These are phyloP conservation scores for Pleurotus ostreatus DNA, from an alignment of 768 basidiomycete species.

Conservation along the genomic window DNA sequence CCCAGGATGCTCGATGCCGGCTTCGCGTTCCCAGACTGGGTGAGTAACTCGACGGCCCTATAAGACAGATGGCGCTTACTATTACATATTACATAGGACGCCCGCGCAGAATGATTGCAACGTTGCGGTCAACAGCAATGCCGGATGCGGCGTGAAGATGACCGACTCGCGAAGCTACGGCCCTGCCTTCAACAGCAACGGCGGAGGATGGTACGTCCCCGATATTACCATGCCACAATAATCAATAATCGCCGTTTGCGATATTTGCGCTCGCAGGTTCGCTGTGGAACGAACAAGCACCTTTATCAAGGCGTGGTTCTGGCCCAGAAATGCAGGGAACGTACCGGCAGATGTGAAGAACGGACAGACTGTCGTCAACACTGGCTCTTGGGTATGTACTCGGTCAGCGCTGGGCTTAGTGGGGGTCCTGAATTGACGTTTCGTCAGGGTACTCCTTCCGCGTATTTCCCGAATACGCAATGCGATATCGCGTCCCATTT, in stretches of 20 bases:
- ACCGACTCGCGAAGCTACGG: slow-evolving; percentile 40
- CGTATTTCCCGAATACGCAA: slow-evolving; percentile 53
- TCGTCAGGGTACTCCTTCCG: slow-evolving; percentile 48
- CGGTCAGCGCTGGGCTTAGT: not conserved
- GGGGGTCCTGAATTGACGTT: too few species aligned
- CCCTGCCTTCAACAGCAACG: slow-evolving; percentile 48
- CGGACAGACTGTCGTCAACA: slow-evolving; percentile 28
- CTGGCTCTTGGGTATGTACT: slow-evolving; percentile 37
- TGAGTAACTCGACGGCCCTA: slow-evolving; percentile 13
- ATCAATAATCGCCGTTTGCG: too few species aligned
- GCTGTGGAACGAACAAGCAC: slow-evolving; percentile 47
- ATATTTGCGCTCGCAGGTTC: slow-evolving; percentile 29
- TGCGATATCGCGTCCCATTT: slow-evolving; percentile 60
- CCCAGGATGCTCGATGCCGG: slow-evolving; percentile 43
- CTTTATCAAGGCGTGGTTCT: slow-evolving; percentile 62
- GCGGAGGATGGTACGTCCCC: slow-evolving; percentile 53
- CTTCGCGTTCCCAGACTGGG: slow-evolving; percentile 34
- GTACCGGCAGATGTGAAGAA: slow-evolving; percentile 38
- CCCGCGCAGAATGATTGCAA: slow-evolving; percentile 39
- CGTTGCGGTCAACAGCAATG: slow-evolving; percentile 36
- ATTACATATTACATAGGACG: slow-evolving; percentile 18
- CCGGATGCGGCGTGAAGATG: slow-evolving; percentile 46
- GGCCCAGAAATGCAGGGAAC: slow-evolving; percentile 38
- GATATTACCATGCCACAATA: too few species aligned
- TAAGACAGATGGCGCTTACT: not conserved